A percentile compares a stretch with the other conserved stretches of the same genome.
phyloP scores from a whole-genome alignment of 805 yeast species.

The Komagataella pastoris region DNA sequence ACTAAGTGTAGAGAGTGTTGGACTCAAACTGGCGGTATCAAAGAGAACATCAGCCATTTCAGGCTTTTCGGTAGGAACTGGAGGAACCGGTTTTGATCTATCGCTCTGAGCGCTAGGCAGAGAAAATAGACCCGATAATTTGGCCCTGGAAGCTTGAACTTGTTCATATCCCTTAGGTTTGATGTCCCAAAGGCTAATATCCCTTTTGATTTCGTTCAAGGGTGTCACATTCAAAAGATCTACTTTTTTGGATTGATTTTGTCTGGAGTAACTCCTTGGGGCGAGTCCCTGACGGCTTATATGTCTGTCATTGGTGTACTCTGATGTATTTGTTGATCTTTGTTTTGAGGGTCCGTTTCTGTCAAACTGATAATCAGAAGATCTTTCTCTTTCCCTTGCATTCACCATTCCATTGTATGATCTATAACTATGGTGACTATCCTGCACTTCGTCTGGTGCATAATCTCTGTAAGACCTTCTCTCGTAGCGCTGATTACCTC shows the following conservation, averaged over 20 bases:
- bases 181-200: slow-evolving; percentile 54
- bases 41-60: slow-evolving; percentile 7
- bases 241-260: slow-evolving; percentile 7
- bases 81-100: slow-evolving; percentile 11
- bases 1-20: slow-evolving; percentile 13
- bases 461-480: neutral
- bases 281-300: slow-evolving; percentile 5
- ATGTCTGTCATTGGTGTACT: slow-evolving; percentile 8
- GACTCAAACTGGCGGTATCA: slow-evolving; percentile 11
- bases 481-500: neutral
- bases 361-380: neutral
- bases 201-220: slow-evolving; percentile 35
- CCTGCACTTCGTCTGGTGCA: neutral
- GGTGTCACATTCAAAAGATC: slow-evolving; percentile 27
- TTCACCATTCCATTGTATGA: neutral
- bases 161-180: slow-evolving; percentile 63
- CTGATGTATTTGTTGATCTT: slow-evolving; percentile 8
- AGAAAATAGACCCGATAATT: slow-evolving; percentile 67
- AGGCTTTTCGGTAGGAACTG: slow-evolving; percentile 22
- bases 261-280: slow-evolving; percentile 9
- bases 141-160: slow-evolving; percentile 65
- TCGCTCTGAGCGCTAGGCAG: slow-evolving; percentile 43
- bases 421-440: neutral
- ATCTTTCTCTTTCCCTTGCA: slow-evolving; percentile 1
- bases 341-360: slow-evolving; percentile 10